Base-by-base conservation (phyloP, 2,329 filamentous ascomycete genomes). In the Cladosporium sp. region DNA sequence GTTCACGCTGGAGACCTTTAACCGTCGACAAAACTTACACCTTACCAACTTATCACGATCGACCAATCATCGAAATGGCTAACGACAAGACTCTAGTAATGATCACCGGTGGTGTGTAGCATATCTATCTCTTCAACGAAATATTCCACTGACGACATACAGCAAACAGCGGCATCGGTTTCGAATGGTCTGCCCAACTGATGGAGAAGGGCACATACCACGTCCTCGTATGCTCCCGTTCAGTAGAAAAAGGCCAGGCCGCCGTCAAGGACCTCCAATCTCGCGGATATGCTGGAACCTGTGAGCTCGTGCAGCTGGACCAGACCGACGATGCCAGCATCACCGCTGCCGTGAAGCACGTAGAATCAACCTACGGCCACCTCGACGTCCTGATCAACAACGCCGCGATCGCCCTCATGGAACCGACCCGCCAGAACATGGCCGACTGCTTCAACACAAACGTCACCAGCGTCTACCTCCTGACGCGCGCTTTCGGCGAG, bases 331-430 rank as follows among this genome's bases (percentile, higher is more conserved):
- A 58, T 27, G 45, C 52, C 12, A 57, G 57, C 24, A 60, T 65
- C 50, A 32, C 41, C 2, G 27, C 41, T 9, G 61, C 61, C 1
- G 61, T 58, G 2, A 43, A 56, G 20, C 30, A 27, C 11, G 59
- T 64, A 5, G 6, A 12, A 5, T 7, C 32, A 15, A 39, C 57
- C 19, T 19, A 40, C 20, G 45, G 51, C 5, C 53, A 60, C 40
- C 61, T 71, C 24, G 65, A 70, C 44, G 57, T 65, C 4, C 61
- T 72, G 2, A 59, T 71, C 55, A 71, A 71, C 61, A 70, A 71
- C 40, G 69, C 68, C 4, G 69, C 47, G 11, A 58, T 68, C 30
- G 60, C 58, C 4, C 36, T 41, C 1, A 54, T 58, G 19, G 38
- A 53, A 0, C 1, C 17, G 9, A 13, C 37, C 47, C 9, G 56